These are phyloP conservation scores for Fusarium papillatum DNA, from an alignment of 2,329 filamentous ascomycete genomes.

Conservation along the genomic window DNA sequence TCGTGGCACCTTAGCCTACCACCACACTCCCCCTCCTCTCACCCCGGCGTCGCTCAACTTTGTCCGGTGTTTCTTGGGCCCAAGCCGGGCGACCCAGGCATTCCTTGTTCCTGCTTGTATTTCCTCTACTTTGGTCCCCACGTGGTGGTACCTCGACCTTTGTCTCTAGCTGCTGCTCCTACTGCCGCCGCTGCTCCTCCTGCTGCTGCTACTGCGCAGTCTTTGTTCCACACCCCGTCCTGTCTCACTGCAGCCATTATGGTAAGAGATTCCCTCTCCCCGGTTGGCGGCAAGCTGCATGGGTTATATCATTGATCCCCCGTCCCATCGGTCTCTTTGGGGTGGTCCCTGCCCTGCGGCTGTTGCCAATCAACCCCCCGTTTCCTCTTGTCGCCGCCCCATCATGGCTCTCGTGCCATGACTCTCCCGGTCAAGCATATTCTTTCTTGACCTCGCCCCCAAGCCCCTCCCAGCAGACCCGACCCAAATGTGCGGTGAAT, in stretches of 20 bases:
- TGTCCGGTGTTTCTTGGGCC: constrained; percentile 44
- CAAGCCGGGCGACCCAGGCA: constrained; percentile 44
- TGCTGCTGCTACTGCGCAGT: constrained; percentile 37
- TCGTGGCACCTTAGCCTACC: constrained; percentile 52
- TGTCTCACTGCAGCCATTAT: constrained; percentile 59
- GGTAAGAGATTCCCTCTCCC: constrained; percentile 60
- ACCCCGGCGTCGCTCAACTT: constrained; percentile 48
- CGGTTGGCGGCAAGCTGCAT: constrained; percentile 59
- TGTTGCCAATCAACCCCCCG: constrained; percentile 42
- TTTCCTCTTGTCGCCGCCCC: constrained; percentile 40
- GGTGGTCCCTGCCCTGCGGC: constrained; percentile 41
- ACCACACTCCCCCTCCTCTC: constrained; percentile 48
- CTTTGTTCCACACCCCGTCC: constrained; percentile 48
- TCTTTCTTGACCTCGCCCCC: constrained; percentile 43
- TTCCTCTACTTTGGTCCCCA: constrained; percentile 51
- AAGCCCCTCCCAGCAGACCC: constrained; percentile 39
- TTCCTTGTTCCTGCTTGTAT: constrained; percentile 51
- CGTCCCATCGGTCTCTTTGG: constrained; percentile 46
- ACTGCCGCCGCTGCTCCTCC: constrained; percentile 22
- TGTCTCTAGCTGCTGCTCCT: constrained; percentile 45
- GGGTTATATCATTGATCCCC: constrained; percentile 57
- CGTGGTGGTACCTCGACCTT: constrained; percentile 53
- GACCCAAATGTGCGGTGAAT: constrained; percentile 53
- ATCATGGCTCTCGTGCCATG: constrained; percentile 44
- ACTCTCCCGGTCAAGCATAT: constrained; percentile 44